Base-by-base conservation (phyloP, 495 filamentous ascomycete genomes). In the Hypoxylon crocopeplum region DNA sequence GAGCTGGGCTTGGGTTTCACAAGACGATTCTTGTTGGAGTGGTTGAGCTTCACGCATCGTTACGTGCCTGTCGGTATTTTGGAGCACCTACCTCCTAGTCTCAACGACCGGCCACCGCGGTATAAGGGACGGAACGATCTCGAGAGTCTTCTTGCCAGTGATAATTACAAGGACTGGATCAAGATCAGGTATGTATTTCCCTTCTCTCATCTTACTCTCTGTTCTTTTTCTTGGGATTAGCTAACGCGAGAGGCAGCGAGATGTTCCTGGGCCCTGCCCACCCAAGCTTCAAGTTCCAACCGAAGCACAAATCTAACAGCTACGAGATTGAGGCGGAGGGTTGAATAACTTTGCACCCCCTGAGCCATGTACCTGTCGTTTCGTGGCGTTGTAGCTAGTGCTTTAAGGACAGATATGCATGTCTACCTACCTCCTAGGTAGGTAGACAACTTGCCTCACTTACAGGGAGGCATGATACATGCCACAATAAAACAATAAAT, bases 231-330 rank as follows among this genome's bases (percentile, higher is more conserved):
- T 15, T 0, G 5, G 8, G 22, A 45, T 34, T 45, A 20, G 36
- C 38, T 66, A 51, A 70, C 58, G 42, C 17, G 27, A n/a, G 30
- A 36, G 20, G 19, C 47, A 96, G 92, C 67, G 94, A 98, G 65
- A 98, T 98, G 92, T 98, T 96, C 78, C 83, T 98, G 11, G 94
- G 94, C 13, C 91, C 92, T 27, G 88, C 91, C 21, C 91, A 95
- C 51, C 83, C 87, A 41, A 86, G 89, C 69, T 98, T 98, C 82
- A 86, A 88, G 52, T 98, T 98, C 75, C 87, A 91, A 74, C 94
- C 94, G n/a, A 98, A 98, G 78, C 94, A 98, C 75, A 97, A 97
- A 75, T 93, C 89, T 10, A 96, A 96, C 69, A 82, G 85, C 52
- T 96, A 84, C 56, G 82, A 84, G 54, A 82, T 83, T 16, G 81